phyloP scores from a whole-genome alignment of 2,329 filamentous ascomycete genomes.

The Aspergillus niger region DNA sequence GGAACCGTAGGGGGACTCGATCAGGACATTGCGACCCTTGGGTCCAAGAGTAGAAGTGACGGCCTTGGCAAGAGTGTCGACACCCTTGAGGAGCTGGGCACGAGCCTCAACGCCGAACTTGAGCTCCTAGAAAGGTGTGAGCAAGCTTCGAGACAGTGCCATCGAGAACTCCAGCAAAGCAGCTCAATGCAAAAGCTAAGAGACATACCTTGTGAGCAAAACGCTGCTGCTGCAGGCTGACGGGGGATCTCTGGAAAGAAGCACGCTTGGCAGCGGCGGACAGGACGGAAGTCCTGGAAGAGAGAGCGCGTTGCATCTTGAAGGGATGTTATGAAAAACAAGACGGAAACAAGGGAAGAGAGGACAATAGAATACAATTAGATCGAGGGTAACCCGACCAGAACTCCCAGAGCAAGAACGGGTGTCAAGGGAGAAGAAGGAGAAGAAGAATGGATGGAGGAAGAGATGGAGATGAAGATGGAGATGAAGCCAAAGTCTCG shows the following conservation, averaged over 20 bases:
- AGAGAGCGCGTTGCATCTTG: constrained; percentile 94
- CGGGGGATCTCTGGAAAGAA: constrained; percentile 62
- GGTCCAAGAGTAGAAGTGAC: constrained; percentile 95
- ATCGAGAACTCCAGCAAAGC: constrained; percentile 27
- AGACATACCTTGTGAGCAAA: constrained; percentile 91
- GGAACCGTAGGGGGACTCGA: constrained; percentile 97
- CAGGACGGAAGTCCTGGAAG: constrained; percentile 79
- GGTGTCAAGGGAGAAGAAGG: constrained; percentile 33
- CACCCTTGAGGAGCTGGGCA: constrained; percentile 84
- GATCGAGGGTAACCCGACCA: constrained; percentile 34
- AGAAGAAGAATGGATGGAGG: constrained; percentile 31
- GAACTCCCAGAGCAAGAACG: constrained; percentile 36
- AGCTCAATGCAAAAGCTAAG: background rate
- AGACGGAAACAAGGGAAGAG: constrained; percentile 26
- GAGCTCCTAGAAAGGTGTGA: constrained; percentile 69
- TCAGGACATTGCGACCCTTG: constrained; percentile 97
- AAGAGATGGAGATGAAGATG: constrained; percentile 31
- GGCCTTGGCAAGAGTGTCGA: constrained; percentile 94
- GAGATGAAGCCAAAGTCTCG: constrained; percentile 43
- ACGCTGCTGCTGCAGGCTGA: constrained; percentile 82
- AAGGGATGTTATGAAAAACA: constrained; percentile 27
- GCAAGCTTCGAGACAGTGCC: constrained; percentile 18
- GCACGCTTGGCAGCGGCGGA: constrained; percentile 61
- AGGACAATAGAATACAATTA: constrained; percentile 23
- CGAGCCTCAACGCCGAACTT: constrained; percentile 97